Base-by-base conservation (phyloP, 768 basidiomycete species). In the Suillus alpinus region DNA sequence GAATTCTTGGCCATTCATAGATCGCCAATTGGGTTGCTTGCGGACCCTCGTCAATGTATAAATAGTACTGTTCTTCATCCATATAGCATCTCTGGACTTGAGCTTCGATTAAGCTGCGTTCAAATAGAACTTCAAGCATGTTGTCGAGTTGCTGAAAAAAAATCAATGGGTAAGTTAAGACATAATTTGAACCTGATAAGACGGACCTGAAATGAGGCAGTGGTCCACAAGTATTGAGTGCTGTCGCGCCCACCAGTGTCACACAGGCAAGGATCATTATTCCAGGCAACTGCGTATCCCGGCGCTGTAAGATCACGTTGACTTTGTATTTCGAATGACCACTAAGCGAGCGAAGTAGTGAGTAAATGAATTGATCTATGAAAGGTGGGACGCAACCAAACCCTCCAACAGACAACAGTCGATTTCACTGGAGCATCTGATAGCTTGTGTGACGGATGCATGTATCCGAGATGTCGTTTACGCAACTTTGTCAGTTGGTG, bases 241-340 rank as follows among this genome's bases (percentile, higher is more conserved):
- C 71, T 7, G 71, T 71, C 1, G 65, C 69, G 31, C 71, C 71
- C 34, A 71, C 31, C 39, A 73, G 63, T 31, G 65, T 71, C 8
- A 65, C 67, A 50, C 10, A 50, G 9, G 16, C 16, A 4, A 31
- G 14, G 8, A 16, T 18, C 16, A 49, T 31, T 18, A 7, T 9
- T 37, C 36, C 8, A 23, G 52, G 34, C 16, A 14, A 36, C 32
- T 67, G 71, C 50, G n/a, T 43, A 7, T 43, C 41, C 41, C 10
- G 10, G 18, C 12, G 29, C 49, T 32, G 10, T 49, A 32, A 12
- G 29, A 50, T 12, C 20, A 44, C 20, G 16, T 44, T 20, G 43
- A 16, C 8, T 44, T 44, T 44, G 43, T n/a, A 44, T 44, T 44
- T 44, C 6, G 9, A 20, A 16, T 8, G 9, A 44, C 7, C 4